phyloP scores from a whole-genome alignment of 805 yeast genomes.

The Lipomyces spencermartinsiae region DNA sequence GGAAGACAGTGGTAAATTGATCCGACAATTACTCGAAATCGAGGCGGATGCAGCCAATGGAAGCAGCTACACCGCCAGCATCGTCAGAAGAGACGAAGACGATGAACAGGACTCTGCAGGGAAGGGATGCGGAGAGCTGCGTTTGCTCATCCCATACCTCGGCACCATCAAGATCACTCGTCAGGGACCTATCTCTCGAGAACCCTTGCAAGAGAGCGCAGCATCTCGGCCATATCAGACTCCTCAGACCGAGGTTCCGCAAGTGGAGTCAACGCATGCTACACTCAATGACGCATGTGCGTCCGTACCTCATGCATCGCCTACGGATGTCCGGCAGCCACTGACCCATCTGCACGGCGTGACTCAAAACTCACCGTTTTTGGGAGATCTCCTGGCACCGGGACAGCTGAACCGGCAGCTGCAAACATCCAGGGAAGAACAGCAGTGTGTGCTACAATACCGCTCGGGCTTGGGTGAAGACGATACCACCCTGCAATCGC shows the following conservation, averaged over 20 bases:
- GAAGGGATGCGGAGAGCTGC: background rate
- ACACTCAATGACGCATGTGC: background rate
- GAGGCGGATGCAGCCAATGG: slow-evolving; percentile 6
- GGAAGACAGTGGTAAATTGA: background rate
- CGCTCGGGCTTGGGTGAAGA: background rate
- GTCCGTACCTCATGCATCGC: background rate
- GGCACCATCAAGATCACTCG: slow-evolving; percentile 1
- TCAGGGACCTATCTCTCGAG: background rate
- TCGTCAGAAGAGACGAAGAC: background rate
- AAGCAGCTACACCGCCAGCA: background rate
- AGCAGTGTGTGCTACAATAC: background rate
- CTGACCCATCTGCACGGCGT: background rate
- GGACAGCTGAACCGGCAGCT: too few species aligned
- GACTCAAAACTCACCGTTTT: background rate
- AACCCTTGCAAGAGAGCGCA: background rate
- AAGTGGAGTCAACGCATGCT: background rate
- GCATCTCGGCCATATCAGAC: background rate
- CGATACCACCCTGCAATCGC: background rate
- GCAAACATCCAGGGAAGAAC: background rate
- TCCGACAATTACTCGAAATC: slow-evolving; percentile 1
- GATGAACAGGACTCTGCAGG: background rate
- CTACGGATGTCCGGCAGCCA: background rate
- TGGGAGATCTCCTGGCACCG: background rate
- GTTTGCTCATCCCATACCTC: slow-evolving; percentile 5
- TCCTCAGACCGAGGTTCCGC: background rate